Evolutionary conservation across 371 early-diverging fungal genomes (phyloP), one percentile per base, ranked within the genome.

Genomic region (Funneliformis caledonium): DNA sequence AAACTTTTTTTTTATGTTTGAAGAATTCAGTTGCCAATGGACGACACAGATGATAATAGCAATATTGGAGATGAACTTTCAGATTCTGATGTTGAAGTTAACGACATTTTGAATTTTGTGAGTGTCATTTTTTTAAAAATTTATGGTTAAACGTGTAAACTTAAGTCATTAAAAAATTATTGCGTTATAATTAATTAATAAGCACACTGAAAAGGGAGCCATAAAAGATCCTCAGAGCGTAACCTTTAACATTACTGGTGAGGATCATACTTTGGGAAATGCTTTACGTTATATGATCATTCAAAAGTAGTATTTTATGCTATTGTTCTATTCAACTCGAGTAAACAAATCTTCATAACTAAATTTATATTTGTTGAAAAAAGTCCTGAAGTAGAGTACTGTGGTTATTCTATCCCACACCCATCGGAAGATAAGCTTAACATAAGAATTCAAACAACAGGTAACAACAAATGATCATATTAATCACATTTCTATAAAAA

Each of bases 341-440:
- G 14, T 10, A 16, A n/a, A 33, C 31, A 16, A 52, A 16, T n/a
- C 42, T 1, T 16, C 61, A 22, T 77, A 37, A 72, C 19, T 16
- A 19, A 45, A 16, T 26, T 31, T n/a, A 26, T 10, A 69, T 26
- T 8, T 37, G 2, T 31, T 10, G 10, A 60, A 42, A 59, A n/a
- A 31, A 96, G 96, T 83, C 91, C 94, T 11, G 88, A 93, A 45
- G 98, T 99, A 56, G 96, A 95, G 61, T 98, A 98, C 83, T 98
- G 98, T 84, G 99, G 98, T 65, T 99, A 99, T 88, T 95, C 98
- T 37, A 94, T 99, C 77, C 99, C 99, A n/a, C 99, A 99, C 86
- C 99, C 99, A 60, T 97, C 99, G 47, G 99, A 99, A 86, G 92
- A 92, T 80, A 94, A 94, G 83, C 92, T 97, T 81, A 92, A 99